phyloP scores from a whole-genome alignment of 2,329 filamentous ascomycete species.

The Aspergillus ochraceoroseus region DNA sequence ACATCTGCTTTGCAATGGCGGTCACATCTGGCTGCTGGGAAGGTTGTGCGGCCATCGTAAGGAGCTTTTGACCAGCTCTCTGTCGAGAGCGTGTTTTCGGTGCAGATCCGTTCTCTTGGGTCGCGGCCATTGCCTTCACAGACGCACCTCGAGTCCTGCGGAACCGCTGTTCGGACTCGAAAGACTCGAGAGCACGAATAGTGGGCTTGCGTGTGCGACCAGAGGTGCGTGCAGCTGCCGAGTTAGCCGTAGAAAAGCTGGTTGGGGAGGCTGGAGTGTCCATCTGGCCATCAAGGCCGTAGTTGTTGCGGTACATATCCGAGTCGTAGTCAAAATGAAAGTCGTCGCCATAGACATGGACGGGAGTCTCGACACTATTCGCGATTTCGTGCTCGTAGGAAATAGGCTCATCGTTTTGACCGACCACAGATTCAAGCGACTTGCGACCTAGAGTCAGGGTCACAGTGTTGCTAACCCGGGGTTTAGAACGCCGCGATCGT shows the following conservation, averaged over 20 bases:
- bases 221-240: slow-evolving; percentile 17
- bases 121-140: slow-evolving; percentile 7
- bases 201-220: slow-evolving; percentile 23
- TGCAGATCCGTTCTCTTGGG: not conserved
- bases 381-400: slow-evolving; percentile 11
- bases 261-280: slow-evolving; percentile 21
- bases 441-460: slow-evolving; percentile 19
- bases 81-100: not conserved
- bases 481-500: slow-evolving; percentile 2
- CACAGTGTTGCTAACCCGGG: slow-evolving; percentile 16
- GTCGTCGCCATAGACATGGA: slow-evolving; percentile 14
- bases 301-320: slow-evolving; percentile 22
- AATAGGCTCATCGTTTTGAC: not conserved
- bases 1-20: slow-evolving; percentile 14
- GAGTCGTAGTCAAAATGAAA: slow-evolving; percentile 22
- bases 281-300: slow-evolving; percentile 21
- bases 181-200: slow-evolving; percentile 20
- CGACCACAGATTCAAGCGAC: slow-evolving; percentile 7
- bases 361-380: slow-evolving; percentile 13
- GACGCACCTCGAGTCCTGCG: slow-evolving; percentile 17
- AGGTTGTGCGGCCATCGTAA: not conserved
- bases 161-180: slow-evolving; percentile 17
- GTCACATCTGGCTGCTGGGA: slow-evolving; percentile 6
- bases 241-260: slow-evolving; percentile 19
- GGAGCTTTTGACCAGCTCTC: not conserved